Evolutionary conservation across 2,329 filamentous ascomycete species (phyloP).

Genomic region (Scolecobasidium constrictum): DNA sequence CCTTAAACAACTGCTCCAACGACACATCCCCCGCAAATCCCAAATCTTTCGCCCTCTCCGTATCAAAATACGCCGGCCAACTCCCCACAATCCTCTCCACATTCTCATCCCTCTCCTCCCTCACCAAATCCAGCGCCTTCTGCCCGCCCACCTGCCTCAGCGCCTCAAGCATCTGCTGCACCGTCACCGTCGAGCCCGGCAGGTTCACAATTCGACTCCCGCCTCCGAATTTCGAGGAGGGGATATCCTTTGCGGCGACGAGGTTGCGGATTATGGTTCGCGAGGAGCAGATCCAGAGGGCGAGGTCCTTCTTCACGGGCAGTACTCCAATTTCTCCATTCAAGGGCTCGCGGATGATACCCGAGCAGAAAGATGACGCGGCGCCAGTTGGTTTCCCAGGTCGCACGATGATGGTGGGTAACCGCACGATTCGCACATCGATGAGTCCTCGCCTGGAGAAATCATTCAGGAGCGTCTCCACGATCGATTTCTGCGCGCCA

Average conservation of each 20-base stretch:
- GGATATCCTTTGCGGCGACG: not conserved
- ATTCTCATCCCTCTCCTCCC: constrained; percentile 39
- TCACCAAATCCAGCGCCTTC: constrained; percentile 39
- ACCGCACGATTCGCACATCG: constrained; percentile 46
- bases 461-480: constrained; percentile 52
- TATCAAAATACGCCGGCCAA: constrained; percentile 47
- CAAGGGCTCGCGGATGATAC: constrained; percentile 54
- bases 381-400: constrained; percentile 50
- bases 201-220: constrained; percentile 40
- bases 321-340: constrained; percentile 40
- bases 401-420: constrained; percentile 53
- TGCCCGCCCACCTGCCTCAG: constrained; percentile 44
- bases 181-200: constrained; percentile 43
- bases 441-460: constrained; percentile 49
- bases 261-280: not conserved
- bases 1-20: constrained; percentile 35
- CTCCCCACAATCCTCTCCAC: constrained; percentile 43
- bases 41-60: constrained; percentile 41
- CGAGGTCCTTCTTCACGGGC: constrained; percentile 40
- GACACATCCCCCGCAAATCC: constrained; percentile 39
- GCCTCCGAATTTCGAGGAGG: constrained; percentile 16
- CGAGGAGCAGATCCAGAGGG: constrained; percentile 40
- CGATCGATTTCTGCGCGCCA: constrained; percentile 52
- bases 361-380: constrained; percentile 51
- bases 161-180: constrained; percentile 46